Evolutionary conservation across 2,329 filamentous ascomycete species (phyloP).

Genomic region (Fusarium hainanense): DNA sequence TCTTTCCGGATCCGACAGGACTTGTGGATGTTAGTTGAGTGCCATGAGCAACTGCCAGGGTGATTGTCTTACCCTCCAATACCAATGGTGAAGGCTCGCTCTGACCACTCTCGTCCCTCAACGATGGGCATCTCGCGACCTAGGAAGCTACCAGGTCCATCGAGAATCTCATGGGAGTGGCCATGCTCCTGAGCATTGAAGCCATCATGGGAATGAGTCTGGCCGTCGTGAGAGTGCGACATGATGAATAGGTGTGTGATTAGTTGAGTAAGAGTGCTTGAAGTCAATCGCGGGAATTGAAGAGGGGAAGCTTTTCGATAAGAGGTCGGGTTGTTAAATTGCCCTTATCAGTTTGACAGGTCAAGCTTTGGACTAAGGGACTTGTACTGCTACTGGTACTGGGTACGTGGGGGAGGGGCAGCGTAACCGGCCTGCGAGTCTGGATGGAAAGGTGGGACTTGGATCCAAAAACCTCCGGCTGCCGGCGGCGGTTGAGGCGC

Average conservation of each 20-base stretch:
- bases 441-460: not conserved
- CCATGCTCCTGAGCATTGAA: constrained; percentile 78
- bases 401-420: constrained; percentile 31
- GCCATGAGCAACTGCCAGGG: not conserved
- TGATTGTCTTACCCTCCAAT: constrained; percentile 82
- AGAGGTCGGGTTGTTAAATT: not conserved
- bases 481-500: constrained; percentile 9
- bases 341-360: constrained; percentile 32
- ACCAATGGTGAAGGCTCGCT: constrained; percentile 94
- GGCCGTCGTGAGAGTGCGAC: constrained; percentile 67
- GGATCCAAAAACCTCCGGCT: not conserved
- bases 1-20: constrained; percentile 96
- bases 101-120: constrained; percentile 86
- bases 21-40: constrained; percentile 57
- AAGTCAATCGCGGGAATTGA: not conserved
- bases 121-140: constrained; percentile 93
- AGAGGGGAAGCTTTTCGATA: constrained; percentile 27
- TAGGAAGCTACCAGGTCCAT: constrained; percentile 90
- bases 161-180: constrained; percentile 94
- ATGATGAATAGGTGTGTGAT: constrained; percentile 38
- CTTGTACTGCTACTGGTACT: not conserved
- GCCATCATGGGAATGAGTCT: constrained; percentile 67
- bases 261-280: not conserved
- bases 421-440: not conserved
- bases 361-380: constrained; percentile 16